Evolutionary conservation across 169 alveolate genomes (phyloP), one percentile per base, ranked within the genome.

Genomic region (Babesia microti): DNA sequence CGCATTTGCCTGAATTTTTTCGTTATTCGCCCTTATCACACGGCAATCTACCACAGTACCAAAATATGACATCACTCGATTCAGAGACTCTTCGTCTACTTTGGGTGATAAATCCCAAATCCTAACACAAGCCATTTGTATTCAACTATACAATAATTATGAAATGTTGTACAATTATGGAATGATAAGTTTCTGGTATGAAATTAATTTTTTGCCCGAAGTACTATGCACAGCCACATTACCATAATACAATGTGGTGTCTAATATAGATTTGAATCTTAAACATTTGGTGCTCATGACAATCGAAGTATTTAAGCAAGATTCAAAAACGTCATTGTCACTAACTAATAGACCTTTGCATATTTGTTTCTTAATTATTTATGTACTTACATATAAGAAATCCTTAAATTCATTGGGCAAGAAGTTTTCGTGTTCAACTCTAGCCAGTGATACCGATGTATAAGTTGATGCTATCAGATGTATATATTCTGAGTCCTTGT

Each of bases 1-100:
- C 74, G 74, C 74, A 19, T 51, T 50, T 7, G 69, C 68, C 1
- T 67, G 43, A 18, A 29, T 22, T 1, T 11, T 14, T 9, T 33
- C 27, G 11, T 27, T 41, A n/a, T 43, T 22, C 3, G 61, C 68
- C 9, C 26, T 51, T 11, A 33, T 29, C 7, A 61, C 50, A 7
- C 27, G 49, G 42, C 74, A 61, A 6, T 28, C 41, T 15, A 30
- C 24, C 6, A 61, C 74, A 0, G 21, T 27, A 37, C 74, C 74
- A 24, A 61, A 61, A 33, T 54, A 59, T 24, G 53, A 30, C 74
- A 61, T 61, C 1, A 61, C 74, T 43, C 37, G 41, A 14, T 61
- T 3, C 28, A 61, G 41, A 11, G 74, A 61, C n/a, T 3, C 15
- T 23, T 61, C 74, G 27, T 61, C 74, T 34, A 61, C 35, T 41